phyloP scores from a whole-genome alignment of 495 filamentous ascomycete genomes.

The Talaromyces adpressus region DNA sequence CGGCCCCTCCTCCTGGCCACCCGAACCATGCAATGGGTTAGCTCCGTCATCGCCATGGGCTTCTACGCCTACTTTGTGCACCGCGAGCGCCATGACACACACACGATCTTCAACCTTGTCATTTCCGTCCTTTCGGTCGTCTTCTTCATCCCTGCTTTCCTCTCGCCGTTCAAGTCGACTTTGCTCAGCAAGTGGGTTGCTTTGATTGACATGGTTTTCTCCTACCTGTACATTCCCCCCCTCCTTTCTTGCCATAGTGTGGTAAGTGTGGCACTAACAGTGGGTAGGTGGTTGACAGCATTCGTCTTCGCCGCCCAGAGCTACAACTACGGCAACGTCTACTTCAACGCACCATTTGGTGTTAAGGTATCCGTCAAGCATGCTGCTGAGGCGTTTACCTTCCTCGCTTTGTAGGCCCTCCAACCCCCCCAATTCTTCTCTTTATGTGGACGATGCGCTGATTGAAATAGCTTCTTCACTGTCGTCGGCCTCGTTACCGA shows the following conservation, averaged over 20 bases:
- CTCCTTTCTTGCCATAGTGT: not conserved
- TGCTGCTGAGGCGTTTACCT: conserved; percentile 53
- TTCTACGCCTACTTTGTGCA: conserved; percentile 50
- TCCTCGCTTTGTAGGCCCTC: conserved; percentile 51
- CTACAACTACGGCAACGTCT: conserved; percentile 37
- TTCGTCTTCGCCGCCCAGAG: conserved; percentile 53
- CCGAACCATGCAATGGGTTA: conserved; percentile 43
- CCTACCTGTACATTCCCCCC: conserved; percentile 41
- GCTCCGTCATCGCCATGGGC: conserved; percentile 54
- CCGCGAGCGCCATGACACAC: conserved; percentile 29
- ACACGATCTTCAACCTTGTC: conserved; percentile 47
- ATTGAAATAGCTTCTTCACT: conserved; percentile 24
- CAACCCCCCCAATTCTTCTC: not conserved
- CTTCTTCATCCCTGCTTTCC: conserved; percentile 51
- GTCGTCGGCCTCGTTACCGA: conserved; percentile 50
- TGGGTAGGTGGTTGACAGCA: conserved; percentile 47
- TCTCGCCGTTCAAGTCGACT: conserved; percentile 43
- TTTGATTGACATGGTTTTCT: conserved; percentile 53
- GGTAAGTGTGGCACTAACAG: not conserved
- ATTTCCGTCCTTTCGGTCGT: conserved; percentile 51
- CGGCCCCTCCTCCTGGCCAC: conserved; percentile 30
- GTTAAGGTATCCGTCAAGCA: conserved; percentile 28
- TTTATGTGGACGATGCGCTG: not conserved
- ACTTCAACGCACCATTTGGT: conserved; percentile 23
- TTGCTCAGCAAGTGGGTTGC: conserved; percentile 37